Percentiles rank a stretch among this genome's conserved stretches.
Evolutionary conservation across 371 early-diverging fungal genomes (phyloP).

Genomic region (Phascolomyces articulosus): DNA sequence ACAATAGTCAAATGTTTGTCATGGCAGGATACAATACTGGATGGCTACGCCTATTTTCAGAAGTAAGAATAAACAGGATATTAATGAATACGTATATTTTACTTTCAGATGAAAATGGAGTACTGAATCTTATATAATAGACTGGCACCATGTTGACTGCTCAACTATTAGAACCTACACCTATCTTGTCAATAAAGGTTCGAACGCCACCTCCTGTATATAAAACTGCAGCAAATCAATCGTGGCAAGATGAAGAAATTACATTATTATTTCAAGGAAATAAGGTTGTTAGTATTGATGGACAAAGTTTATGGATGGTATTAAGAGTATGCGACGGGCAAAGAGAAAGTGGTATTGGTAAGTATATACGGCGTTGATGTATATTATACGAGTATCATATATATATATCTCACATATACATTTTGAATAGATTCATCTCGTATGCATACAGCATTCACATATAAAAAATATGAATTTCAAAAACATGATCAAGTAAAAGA

Average conservation of each 20-base stretch:
- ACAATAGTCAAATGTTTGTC: slow-evolving; percentile 54
- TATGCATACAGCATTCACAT: slow-evolving; percentile 55
- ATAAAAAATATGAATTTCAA: slow-evolving; percentile 63
- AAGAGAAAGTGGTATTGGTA: slow-evolving; percentile 34
- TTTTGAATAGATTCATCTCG: slow-evolving; percentile 41
- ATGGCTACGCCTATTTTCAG: slow-evolving; percentile 65
- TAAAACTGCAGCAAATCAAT: slow-evolving; percentile 22
- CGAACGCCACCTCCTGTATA: slow-evolving; percentile 50
- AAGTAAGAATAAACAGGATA: too few relatives aligned
- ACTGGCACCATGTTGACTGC: slow-evolving; percentile 54
- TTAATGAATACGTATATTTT: too few relatives aligned
- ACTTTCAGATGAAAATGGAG: background rate
- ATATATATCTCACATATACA: background rate
- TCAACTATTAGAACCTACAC: slow-evolving; percentile 58
- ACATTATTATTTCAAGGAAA: slow-evolving; percentile 56
- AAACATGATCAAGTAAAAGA: slow-evolving; percentile 56
- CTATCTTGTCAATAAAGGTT: slow-evolving; percentile 54
- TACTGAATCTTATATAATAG: slow-evolving; percentile 26
- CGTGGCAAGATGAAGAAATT: slow-evolving; percentile 63
- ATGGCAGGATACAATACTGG: slow-evolving; percentile 66
- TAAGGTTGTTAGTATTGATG: slow-evolving; percentile 61
- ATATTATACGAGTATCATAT: background rate
- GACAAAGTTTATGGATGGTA: slow-evolving; percentile 66
- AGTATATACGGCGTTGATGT: background rate
- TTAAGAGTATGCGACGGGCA: slow-evolving; percentile 57